These are phyloP conservation scores for Exobasidium cylindrosporum DNA, from an alignment of 1,284 basidiomycete genomes.

Conservation along the genomic window DNA sequence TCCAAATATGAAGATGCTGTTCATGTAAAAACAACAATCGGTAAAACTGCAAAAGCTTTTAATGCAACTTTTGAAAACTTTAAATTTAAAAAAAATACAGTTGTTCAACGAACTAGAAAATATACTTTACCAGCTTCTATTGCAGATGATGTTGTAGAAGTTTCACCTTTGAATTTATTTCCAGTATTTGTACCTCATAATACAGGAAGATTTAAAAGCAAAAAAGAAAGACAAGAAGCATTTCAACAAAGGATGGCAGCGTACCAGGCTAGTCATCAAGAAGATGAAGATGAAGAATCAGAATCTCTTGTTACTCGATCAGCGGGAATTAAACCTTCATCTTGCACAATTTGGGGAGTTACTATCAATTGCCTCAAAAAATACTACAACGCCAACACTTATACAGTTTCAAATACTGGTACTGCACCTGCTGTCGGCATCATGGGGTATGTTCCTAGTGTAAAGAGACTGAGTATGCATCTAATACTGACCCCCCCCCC, in stretches of 20 bases:
- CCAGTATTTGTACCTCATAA: no score
- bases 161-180: conserved; percentile 17
- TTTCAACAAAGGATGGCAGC: no score
- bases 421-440: conserved; percentile 19
- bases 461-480: no score
- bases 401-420: conserved; percentile 1
- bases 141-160: conserved; percentile 9
- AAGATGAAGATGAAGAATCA: neutral
- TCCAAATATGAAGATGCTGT: conserved; percentile 10
- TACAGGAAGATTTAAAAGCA: no score
- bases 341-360: conserved; percentile 15
- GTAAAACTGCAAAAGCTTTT: conserved; percentile 14
- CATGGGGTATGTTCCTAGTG: conserved; percentile 20
- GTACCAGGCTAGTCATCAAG: neutral
- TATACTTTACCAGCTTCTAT: conserved; percentile 17
- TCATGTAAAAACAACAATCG: conserved; percentile 20
- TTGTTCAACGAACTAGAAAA: conserved; percentile 8
- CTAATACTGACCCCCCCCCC: no score
- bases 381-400: conserved; percentile 7
- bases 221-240: no score
- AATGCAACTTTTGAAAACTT: conserved; percentile 11
- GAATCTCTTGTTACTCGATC: neutral
- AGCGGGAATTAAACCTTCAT: neutral
- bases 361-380: conserved; percentile 18
- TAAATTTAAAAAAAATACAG: neutral